Percentiles rank a stretch among this genome's conserved stretches.
Conservation (phyloP, 257 asterid species). For the Gynochthodes officinalis region DNA sequence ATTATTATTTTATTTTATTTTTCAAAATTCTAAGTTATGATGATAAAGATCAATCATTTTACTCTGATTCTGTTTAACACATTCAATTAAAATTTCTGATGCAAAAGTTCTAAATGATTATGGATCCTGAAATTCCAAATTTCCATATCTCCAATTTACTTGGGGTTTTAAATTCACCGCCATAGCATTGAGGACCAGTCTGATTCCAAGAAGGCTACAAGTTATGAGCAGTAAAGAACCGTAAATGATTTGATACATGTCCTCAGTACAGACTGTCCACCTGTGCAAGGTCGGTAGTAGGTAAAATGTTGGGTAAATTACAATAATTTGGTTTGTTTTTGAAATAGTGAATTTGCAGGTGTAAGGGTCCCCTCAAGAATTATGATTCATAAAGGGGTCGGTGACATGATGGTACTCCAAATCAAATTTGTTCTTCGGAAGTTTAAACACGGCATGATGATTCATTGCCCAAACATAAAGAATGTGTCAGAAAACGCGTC, state of each 20-base stretch:
- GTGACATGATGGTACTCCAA: not conserved
- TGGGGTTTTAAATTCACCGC: conserved; percentile 1
- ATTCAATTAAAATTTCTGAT: too few relatives aligned
- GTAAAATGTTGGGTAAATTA: not conserved
- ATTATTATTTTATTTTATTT: too few relatives aligned
- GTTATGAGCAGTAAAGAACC: conserved; percentile 5
- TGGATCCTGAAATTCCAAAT: not conserved
- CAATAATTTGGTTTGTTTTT: not conserved
- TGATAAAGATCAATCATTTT: not conserved
- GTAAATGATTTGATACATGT: conserved; percentile 6
- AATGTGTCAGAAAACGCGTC: not conserved
- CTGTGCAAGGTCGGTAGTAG: not conserved
- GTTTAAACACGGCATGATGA: too few relatives aligned
- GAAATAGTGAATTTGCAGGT: not conserved
- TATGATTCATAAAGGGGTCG: not conserved
- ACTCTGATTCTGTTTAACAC: not conserved
- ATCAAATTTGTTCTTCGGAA: not conserved
- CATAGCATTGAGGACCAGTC: not conserved
- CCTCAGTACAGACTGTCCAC: not conserved
- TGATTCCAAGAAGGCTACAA: not conserved
- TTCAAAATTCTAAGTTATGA: too few relatives aligned
- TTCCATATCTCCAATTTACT: not conserved
- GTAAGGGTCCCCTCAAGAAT: conserved; percentile 5
- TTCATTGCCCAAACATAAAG: not conserved
- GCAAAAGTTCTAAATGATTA: too few relatives aligned